Evolutionary conservation across 2,329 filamentous ascomycete species (phyloP), one percentile per base, ranked within the genome.

Genomic region (Colletotrichum costaricense): DNA sequence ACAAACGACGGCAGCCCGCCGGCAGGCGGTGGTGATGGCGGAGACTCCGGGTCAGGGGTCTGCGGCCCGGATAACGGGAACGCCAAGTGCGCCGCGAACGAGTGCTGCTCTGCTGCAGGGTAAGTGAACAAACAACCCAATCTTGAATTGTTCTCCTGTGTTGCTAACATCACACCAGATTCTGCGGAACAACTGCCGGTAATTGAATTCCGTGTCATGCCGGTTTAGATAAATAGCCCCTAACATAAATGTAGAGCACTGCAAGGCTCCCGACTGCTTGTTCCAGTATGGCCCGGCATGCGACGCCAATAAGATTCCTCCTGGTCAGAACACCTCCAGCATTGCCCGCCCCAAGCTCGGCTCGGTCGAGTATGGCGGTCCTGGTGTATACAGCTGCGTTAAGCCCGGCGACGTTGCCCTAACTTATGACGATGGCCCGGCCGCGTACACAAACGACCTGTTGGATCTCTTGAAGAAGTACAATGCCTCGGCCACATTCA

Each of bases 181-280:
- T 52, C 46, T 74, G 72, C 28, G 72, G 72, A 26, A 74, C 63
- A 35, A 59, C 42, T 5, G 6, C 62, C 8, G 68, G 72, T 74
- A 52, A 71, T 54, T 56, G 9, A 33, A 8, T 22, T 5, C 22
- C 22, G 5, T 16, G 33, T 12, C 38, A 38, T 28, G 28, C 22
- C 11, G 38, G 8, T 19, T 49, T 67, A 7, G n/a, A 54, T 4
- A 6, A 11, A 19, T 19, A 14, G 24, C 4, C 22, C n/a, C 19
- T 69, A 9, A 49, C 56, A 72, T 7, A 14, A 33, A 5, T 52
- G 7, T 49, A 67, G 72, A 74, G 16, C 52, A 88, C 79, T 90
- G 89, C 79, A 82, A 82, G 70, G 84, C 88, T 54, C 88, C 88
- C 12, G 88, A 89, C 76, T 91, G 89, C 75, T 82, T 87, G 72